Conservation (phyloP, 768 basidiomycete genomes). For the Naganishia onofrii region DNA sequence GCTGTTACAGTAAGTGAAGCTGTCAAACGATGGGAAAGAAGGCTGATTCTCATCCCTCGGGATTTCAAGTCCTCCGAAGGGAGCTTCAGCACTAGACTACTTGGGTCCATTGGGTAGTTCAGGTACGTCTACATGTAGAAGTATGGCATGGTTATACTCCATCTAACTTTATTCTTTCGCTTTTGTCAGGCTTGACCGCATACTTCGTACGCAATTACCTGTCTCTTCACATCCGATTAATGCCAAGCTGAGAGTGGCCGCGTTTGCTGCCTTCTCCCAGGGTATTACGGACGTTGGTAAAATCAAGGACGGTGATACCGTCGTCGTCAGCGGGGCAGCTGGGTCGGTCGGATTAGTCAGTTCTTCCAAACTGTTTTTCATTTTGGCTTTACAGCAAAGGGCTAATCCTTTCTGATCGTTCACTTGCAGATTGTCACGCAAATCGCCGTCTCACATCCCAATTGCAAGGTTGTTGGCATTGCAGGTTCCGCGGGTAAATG, state of each 20-base stretch:
- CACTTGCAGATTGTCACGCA: constrained; percentile 44
- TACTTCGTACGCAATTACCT: constrained; percentile 67
- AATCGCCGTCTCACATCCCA: constrained; percentile 47
- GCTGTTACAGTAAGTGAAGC: constrained; percentile 16
- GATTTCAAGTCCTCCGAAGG: constrained; percentile 54
- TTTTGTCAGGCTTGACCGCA: constrained; percentile 69
- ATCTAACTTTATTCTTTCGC: neutral
- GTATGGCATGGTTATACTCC: neutral
- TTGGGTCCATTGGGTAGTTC: constrained; percentile 73
- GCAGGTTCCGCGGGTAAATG: constrained; percentile 83
- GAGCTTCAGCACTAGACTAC: constrained; percentile 69
- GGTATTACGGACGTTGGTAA: constrained; percentile 77
- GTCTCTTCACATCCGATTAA: neutral
- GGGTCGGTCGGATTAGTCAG: constrained; percentile 57
- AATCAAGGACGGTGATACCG: constrained; percentile 76
- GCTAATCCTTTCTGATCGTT: no score
- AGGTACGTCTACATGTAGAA: constrained; percentile 56
- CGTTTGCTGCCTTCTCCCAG: constrained; percentile 52
- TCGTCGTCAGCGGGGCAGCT: constrained; percentile 86
- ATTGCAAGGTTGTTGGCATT: constrained; percentile 73
- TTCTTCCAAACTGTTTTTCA: neutral
- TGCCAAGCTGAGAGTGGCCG: constrained; percentile 19
- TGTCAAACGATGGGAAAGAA: neutral
- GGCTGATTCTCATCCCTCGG: neutral
- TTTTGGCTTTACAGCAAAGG: no score